phyloP scores from a whole-genome alignment of 257 asterid species.

The Nyctanthes arbortristis region DNA sequence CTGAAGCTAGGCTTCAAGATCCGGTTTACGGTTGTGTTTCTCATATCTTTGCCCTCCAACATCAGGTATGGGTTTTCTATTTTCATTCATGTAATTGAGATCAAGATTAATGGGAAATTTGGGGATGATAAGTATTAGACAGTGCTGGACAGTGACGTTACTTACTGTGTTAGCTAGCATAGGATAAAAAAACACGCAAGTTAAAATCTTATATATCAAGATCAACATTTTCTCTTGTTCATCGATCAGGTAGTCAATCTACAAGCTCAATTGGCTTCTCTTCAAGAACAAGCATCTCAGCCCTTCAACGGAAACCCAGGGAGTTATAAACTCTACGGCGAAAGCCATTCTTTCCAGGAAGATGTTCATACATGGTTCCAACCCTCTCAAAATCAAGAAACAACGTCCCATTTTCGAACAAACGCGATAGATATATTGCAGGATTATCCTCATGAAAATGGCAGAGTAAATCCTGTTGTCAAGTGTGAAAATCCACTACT shows the following conservation, averaged over 20 bases:
- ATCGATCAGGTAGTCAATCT: conserved; percentile 48
- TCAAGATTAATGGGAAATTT: background rate
- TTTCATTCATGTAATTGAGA: background rate
- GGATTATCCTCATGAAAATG: conserved; percentile 15
- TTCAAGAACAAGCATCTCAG: conserved; percentile 51
- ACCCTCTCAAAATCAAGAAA: conserved; percentile 34
- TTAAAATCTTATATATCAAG: background rate
- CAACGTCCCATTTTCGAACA: conserved; percentile 37
- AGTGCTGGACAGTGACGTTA: background rate
- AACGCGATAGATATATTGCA: conserved; percentile 16
- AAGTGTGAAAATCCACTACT: conserved; percentile 34
- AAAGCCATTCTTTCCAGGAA: conserved; percentile 30
- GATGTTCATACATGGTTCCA: conserved; percentile 64
- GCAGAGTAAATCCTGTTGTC: conserved; percentile 17
- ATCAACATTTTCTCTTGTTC: background rate
- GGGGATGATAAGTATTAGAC: background rate
- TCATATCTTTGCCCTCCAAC: conserved; percentile 66
- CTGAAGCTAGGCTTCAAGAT: conserved; percentile 79
- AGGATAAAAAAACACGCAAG: no score
- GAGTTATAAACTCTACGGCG: conserved; percentile 37
- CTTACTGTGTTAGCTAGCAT: no score
- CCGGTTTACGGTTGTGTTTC: conserved; percentile 80
- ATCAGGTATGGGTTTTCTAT: conserved; percentile 37
- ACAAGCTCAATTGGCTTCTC: conserved; percentile 52
- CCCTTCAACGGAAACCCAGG: conserved; percentile 51